These are phyloP conservation scores for Penicillium sp. DNA, from an alignment of 2,329 filamentous ascomycete genomes.

Conservation along the genomic window DNA sequence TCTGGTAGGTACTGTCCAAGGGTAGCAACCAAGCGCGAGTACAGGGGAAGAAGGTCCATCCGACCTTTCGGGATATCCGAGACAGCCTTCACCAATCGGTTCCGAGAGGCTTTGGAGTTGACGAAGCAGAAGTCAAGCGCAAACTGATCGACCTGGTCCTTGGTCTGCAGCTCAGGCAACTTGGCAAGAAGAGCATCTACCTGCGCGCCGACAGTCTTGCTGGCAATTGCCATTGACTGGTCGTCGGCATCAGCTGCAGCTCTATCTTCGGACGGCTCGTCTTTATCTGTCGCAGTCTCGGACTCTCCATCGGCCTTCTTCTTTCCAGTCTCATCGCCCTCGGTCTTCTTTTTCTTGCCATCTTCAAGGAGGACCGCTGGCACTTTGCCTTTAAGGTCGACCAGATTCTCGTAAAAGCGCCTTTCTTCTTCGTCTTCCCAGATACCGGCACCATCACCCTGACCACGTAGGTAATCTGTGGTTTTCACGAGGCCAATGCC, in stretches of 20 bases:
- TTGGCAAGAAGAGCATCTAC: constrained; percentile 87
- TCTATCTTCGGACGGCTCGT: constrained; percentile 50
- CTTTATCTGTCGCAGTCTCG: constrained; percentile 45
- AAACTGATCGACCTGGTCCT: constrained; percentile 87
- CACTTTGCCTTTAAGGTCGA: constrained; percentile 93
- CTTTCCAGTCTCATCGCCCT: constrained; percentile 77
- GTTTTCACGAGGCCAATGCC: constrained; percentile 93
- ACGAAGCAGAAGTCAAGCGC: constrained; percentile 97
- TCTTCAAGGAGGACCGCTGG: constrained; percentile 92
- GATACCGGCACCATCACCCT: constrained; percentile 88
- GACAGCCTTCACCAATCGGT: constrained; percentile 86
- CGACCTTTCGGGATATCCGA: constrained; percentile 95
- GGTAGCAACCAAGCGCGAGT: constrained; percentile 90
- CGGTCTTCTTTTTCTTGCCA: constrained; percentile 86
- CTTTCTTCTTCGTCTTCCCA: constrained; percentile 99
- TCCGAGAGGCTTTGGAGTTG: constrained; percentile 96
- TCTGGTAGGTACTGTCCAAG: constrained; percentile 93
- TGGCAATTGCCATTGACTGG: constrained; percentile 89
- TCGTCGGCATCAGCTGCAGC: constrained; percentile 65
- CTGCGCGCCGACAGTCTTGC: constrained; percentile 96
- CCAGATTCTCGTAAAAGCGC: constrained; percentile 95
- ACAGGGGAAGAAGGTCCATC: constrained; percentile 84
- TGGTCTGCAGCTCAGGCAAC: constrained; percentile 87
- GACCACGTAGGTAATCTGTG: constrained; percentile 86
- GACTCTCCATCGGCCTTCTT: constrained; percentile 65